A percentile compares a stretch with the other conserved stretches of the same genome.
These are phyloP conservation scores for Stylosanthes scabra DNA, from an alignment of 331 rosid genomes.

Conservation along the genomic window DNA sequence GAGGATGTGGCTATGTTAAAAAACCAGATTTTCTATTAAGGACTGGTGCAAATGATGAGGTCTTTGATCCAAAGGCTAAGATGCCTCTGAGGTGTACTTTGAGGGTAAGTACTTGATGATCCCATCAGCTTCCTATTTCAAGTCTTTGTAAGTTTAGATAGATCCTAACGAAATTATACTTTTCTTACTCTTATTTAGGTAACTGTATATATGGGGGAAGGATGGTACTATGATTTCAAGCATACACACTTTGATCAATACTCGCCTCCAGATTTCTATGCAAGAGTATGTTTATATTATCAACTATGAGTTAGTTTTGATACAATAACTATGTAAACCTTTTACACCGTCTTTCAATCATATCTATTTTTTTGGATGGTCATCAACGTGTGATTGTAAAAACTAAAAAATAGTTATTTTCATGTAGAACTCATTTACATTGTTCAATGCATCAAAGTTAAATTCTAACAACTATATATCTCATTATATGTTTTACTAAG, in stretches of 20 bases:
- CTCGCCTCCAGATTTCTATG: conserved; percentile 96
- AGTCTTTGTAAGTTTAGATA: not conserved
- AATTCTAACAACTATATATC: not conserved
- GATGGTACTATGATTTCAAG: conserved; percentile 86
- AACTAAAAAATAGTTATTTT: too few relatives aligned
- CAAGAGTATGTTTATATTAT: conserved; percentile 70
- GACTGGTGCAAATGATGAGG: conserved; percentile 58
- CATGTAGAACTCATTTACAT: too few relatives aligned
- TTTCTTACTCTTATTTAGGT: conserved; percentile 59
- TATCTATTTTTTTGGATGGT: too few relatives aligned
- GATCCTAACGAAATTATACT: conserved; percentile 30
- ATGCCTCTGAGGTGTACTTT: conserved; percentile 69
- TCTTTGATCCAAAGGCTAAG: conserved; percentile 70
- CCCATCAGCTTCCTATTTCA: conserved; percentile 17
- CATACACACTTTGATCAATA: conserved; percentile 91
- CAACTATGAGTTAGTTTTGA: not conserved
- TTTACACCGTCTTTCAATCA: too few relatives aligned
- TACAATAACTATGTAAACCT: too few relatives aligned
- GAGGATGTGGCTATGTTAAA: conserved; percentile 88
- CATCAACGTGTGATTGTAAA: too few relatives aligned
- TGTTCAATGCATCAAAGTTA: too few relatives aligned
- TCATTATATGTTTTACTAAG: not conserved
- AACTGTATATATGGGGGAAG: conserved; percentile 91
- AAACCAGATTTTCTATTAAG: conserved; percentile 85
- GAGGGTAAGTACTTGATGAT: conserved; percentile 58